Evolutionary conservation across 441 rosid genomes (phyloP).

Genomic region (Syzygium malaccense): DNA sequence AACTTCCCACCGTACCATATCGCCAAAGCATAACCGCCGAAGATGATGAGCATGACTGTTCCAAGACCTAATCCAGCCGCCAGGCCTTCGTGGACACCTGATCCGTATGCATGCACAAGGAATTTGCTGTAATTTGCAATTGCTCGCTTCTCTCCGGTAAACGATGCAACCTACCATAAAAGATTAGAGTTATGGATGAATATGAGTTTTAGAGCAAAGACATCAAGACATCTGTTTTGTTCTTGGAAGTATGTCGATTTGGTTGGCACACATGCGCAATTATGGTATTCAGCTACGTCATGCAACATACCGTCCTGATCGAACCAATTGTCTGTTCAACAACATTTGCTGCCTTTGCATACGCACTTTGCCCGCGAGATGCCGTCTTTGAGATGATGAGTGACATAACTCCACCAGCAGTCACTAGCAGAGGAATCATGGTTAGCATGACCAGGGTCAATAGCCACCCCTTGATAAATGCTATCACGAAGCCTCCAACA

Average conservation of each 20-base stretch:
- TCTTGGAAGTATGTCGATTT: neutral
- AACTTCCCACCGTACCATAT: neutral
- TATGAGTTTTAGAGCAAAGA: neutral
- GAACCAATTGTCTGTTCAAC: constrained; percentile 8
- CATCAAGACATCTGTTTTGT: neutral
- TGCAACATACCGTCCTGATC: neutral
- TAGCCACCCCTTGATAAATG: neutral
- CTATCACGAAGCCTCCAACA: constrained; percentile 6
- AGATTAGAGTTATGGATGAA: neutral
- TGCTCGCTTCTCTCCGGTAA: neutral
- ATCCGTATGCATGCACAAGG: neutral
- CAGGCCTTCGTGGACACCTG: neutral
- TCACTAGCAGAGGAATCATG: constrained; percentile 14
- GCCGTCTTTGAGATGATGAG: constrained; percentile 2
- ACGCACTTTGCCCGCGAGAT: constrained; percentile 3
- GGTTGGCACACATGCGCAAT: neutral
- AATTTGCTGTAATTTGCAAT: neutral
- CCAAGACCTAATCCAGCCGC: neutral
- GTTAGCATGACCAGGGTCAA: constrained; percentile 11
- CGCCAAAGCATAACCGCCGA: neutral
- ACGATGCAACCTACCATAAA: neutral
- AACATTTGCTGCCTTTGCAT: constrained; percentile 14
- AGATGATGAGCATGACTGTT: neutral
- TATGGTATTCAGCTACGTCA: neutral
- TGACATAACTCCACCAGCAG: constrained; percentile 8